These are phyloP conservation scores for Blepharisma stoltei DNA, from an alignment of 73 alveolate genomes.

Conservation along the genomic window DNA sequence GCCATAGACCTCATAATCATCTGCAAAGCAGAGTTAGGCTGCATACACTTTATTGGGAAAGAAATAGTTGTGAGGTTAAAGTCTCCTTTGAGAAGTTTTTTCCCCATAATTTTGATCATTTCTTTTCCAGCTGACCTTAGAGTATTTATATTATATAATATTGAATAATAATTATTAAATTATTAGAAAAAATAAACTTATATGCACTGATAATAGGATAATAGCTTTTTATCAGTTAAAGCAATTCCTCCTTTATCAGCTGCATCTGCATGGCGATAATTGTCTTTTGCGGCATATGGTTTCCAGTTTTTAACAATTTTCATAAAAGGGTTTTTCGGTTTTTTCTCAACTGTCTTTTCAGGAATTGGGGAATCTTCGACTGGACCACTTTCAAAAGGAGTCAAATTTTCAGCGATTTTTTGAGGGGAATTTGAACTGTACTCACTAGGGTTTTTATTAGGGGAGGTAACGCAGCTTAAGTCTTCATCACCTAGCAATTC, in stretches of 20 bases:
- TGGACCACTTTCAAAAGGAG: too few relatives aligned
- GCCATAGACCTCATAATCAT: conserved; percentile 41
- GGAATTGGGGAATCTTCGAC: too few relatives aligned
- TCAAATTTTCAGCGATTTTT: too few relatives aligned
- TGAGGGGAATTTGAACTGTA: too few relatives aligned
- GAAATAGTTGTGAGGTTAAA: conserved; percentile 64
- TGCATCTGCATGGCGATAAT: conserved; percentile 49
- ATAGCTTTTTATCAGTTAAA: conserved; percentile 28
- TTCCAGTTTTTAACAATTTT: background rate
- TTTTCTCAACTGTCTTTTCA: too few relatives aligned
- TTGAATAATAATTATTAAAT: too few relatives aligned
- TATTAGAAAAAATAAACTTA: too few relatives aligned
- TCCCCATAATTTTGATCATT: conserved; percentile 63
- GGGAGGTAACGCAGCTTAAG: too few relatives aligned
- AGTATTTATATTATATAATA: too few relatives aligned
- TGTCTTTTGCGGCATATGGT: conserved; percentile 31
- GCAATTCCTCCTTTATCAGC: conserved; percentile 49
- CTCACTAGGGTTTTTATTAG: too few relatives aligned
- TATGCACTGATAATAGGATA: too few relatives aligned
- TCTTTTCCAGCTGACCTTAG: conserved; percentile 70
- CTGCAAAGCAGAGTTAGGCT: conserved; percentile 53
- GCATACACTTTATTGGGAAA: conserved; percentile 83
- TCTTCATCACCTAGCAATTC: too few relatives aligned
- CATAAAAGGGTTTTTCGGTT: background rate
- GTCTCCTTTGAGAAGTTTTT: conserved; percentile 61